phyloP scores from a whole-genome alignment of 306 rosid species.

The Cicer pinnatifidum region DNA sequence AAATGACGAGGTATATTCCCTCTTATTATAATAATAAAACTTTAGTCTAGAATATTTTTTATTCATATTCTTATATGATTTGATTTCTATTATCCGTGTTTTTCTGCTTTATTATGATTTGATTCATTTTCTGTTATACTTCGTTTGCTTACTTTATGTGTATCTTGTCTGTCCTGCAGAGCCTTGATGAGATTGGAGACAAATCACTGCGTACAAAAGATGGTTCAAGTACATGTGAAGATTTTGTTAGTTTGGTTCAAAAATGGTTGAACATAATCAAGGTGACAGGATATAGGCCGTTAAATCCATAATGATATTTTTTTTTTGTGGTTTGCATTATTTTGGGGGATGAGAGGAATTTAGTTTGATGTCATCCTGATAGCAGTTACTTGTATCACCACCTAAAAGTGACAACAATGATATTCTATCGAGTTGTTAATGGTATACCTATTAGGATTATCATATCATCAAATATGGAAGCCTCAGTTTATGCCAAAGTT shows the following conservation, averaged over 20 bases:
- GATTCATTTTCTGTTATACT: constrained; percentile 13
- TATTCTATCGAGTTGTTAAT: constrained; percentile 10
- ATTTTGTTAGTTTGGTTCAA: constrained; percentile 80
- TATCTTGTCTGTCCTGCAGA: constrained; percentile 55
- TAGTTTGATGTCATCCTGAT: constrained; percentile 18
- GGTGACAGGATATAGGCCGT: constrained; percentile 55
- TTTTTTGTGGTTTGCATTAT: background rate
- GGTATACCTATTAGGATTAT: background rate
- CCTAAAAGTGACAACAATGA: background rate
- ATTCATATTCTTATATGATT: constrained; percentile 17
- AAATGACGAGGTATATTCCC: background rate
- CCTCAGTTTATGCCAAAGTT: no score
- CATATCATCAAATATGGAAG: no score
- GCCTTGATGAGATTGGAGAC: constrained; percentile 81
- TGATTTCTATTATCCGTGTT: background rate
- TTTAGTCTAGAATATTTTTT: constrained; percentile 16
- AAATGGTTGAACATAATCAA: constrained; percentile 82
- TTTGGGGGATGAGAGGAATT: constrained; percentile 2
- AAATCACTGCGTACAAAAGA: constrained; percentile 73
- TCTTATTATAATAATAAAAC: constrained; percentile 3
- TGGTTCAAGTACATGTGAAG: constrained; percentile 74
- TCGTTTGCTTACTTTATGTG: constrained; percentile 26
- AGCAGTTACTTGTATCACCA: background rate
- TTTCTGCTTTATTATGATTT: constrained; percentile 26
- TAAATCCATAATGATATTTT: constrained; percentile 12